Evolutionary conservation across 2,329 filamentous ascomycete species (phyloP), one percentile per base, ranked within the genome.

Genomic region (Colletotrichum paranaense): DNA sequence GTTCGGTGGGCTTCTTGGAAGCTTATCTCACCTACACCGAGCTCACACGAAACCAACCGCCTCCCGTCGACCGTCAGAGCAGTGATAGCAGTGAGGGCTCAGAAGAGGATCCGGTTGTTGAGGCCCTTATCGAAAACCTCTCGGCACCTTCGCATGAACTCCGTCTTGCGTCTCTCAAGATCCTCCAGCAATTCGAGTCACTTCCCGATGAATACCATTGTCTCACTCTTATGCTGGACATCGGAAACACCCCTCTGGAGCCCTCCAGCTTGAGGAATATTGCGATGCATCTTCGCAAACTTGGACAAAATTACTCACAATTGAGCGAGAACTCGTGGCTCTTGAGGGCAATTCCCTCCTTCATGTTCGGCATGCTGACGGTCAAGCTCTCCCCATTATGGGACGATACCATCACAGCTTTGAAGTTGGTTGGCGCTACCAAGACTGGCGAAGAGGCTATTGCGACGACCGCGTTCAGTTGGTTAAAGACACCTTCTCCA

Each of bases 291-390:
- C 89, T 98, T 67, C 93, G 96, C 59, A 95, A 94, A 78, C 87
- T 98, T 56, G 87, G 92, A 16, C 84, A 88, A 67, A 83, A 83
- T 35, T 97, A 97, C 79, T 83, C 88, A 6, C 86, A 88, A 28
- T 80, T 92, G 11, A 84, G 86, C 53, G 84, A 89, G 2, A 87
- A 89, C 49, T 89, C 89, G 1, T 94, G 92, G 90, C 84, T 97
- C 75, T 87, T 89, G 72, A 88, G 89, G 77, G 91, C 95, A 7
- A 88, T 98, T 35, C 94, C 95, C 0, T 88, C 90, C 0, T 98
- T 95, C 78, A 92, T 95, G 77, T 98, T 98, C 77, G 97, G 97
- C 62, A 89, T 98, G 82, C 88, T 98, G 73, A 97, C 95, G 0
- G 91, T 97, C 62, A 94, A 93, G 76, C 87, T 98, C 76, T 90